Evolutionary conservation across 768 basidiomycete genomes (phyloP).

Genomic region (Lentinula guzmanii): DNA sequence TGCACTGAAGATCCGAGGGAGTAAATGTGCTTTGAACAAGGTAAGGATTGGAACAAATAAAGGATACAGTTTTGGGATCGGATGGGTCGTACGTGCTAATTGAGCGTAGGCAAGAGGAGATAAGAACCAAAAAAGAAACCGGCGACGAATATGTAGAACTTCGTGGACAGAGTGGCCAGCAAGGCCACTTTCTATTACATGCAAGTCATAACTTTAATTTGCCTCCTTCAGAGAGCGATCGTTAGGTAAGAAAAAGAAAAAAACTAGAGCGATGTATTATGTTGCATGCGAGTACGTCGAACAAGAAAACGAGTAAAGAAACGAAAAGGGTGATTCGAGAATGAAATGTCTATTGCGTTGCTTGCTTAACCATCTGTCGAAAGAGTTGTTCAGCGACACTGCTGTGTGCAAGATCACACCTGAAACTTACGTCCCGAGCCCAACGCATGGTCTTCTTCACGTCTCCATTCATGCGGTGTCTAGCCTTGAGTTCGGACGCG

Average conservation of each 20-base stretch:
- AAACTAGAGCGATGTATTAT: conserved; percentile 9
- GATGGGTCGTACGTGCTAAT: neutral
- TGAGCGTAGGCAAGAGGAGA: neutral
- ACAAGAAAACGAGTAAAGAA: conserved; percentile 12
- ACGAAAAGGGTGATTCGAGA: conserved; percentile 18
- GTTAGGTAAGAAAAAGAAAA: conserved; percentile 24
- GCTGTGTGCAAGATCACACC: neutral
- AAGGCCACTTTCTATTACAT: conserved; percentile 48
- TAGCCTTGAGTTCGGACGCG: conserved; percentile 64
- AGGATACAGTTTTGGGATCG: conserved; percentile 3
- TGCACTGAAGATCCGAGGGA: neutral
- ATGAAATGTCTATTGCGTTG: conserved; percentile 56
- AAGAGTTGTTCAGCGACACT: neutral
- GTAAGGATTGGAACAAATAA: neutral
- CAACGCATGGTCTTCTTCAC: conserved; percentile 88
- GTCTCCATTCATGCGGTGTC: conserved; percentile 66
- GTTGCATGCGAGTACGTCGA: conserved; percentile 9
- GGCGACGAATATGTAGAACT: neutral
- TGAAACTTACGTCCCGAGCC: conserved; percentile 76
- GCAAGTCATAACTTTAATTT: conserved; percentile 46
- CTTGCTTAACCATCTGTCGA: conserved; percentile 69
- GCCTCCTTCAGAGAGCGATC: conserved; percentile 71
- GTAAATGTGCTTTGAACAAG: neutral
- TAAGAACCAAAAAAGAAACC: neutral
- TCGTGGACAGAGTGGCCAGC: neutral